A percentile compares a stretch with the other conserved stretches of the same genome.
Evolutionary conservation across 345 rosid genomes (phyloP).

Genomic region (Sonneratia caseolaris): DNA sequence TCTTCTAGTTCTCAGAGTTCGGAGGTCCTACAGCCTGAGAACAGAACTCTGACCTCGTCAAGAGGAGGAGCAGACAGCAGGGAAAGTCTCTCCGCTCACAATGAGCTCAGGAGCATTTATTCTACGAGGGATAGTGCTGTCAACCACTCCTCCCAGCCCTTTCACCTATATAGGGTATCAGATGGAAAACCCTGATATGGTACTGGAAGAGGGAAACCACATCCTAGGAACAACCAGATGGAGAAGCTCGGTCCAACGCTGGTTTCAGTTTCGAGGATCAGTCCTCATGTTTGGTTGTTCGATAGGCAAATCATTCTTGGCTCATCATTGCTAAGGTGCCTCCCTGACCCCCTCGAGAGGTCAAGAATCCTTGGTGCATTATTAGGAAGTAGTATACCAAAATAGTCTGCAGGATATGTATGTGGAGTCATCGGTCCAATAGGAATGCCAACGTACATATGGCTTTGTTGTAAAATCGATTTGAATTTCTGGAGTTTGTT

Average conservation of each 20-base stretch:
- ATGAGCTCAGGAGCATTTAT: too few species aligned
- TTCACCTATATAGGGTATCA: too few species aligned
- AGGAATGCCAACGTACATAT: background rate
- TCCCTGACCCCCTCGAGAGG: background rate
- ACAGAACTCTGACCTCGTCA: slow-evolving; percentile 1
- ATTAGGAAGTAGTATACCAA: background rate
- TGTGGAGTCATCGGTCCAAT: background rate
- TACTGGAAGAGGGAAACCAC: too few species aligned
- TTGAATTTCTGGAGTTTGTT: background rate
- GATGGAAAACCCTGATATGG: too few species aligned
- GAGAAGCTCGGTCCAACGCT: background rate
- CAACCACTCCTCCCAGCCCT: too few species aligned
- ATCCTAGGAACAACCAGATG: slow-evolving; percentile 9
- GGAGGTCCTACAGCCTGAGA: slow-evolving; percentile 8
- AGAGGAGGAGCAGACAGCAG: background rate
- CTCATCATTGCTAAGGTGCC: slow-evolving; percentile 8
- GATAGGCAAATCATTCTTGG: slow-evolving; percentile 18
- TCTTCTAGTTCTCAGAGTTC: slow-evolving; percentile 9
- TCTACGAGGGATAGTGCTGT: too few species aligned
- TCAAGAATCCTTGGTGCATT: slow-evolving; percentile 2
- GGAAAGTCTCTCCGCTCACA: too few species aligned
- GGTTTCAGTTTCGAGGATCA: background rate
- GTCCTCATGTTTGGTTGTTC: background rate
- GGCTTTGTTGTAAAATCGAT: background rate
- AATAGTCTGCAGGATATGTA: background rate